Evolutionary conservation across 306 rosid species (phyloP).

Genomic region (Prunus campanulata): DNA sequence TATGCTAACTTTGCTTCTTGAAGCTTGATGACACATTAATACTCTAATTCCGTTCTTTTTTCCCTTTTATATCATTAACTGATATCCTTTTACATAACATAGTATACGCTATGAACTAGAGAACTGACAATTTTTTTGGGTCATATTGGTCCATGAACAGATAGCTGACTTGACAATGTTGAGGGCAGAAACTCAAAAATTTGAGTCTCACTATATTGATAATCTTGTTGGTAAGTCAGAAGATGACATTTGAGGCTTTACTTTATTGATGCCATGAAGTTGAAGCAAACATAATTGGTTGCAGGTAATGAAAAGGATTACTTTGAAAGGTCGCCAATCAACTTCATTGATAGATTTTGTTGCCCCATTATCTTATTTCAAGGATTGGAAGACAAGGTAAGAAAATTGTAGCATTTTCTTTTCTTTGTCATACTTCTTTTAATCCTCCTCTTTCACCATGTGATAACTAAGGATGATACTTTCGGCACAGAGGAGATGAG

Average conservation of each 20-base stretch:
- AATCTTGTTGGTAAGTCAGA: slow-evolving; percentile 72
- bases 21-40: too few relatives aligned
- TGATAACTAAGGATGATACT: neutral
- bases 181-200: slow-evolving; percentile 76
- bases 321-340: slow-evolving; percentile 75
- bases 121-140: neutral
- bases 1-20: too few relatives aligned
- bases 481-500: neutral
- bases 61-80: neutral
- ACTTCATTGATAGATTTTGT: slow-evolving; percentile 63
- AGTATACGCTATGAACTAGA: neutral
- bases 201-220: slow-evolving; percentile 71
- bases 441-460: neutral
- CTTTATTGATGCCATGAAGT: slow-evolving; percentile 8
- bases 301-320: slow-evolving; percentile 67
- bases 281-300: slow-evolving; percentile 24
- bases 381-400: slow-evolving; percentile 91
- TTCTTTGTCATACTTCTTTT: neutral
- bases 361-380: slow-evolving; percentile 86
- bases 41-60: too few relatives aligned
- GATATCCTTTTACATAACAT: neutral
- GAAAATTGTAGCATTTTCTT: slow-evolving; percentile 5
- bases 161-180: slow-evolving; percentile 67
- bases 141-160: slow-evolving; percentile 41
- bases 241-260: slow-evolving; percentile 7